Evolutionary conservation across 2,329 filamentous ascomycete genomes (phyloP), one percentile per base, ranked within the genome.

Genomic region (Fusarium cicatricum): DNA sequence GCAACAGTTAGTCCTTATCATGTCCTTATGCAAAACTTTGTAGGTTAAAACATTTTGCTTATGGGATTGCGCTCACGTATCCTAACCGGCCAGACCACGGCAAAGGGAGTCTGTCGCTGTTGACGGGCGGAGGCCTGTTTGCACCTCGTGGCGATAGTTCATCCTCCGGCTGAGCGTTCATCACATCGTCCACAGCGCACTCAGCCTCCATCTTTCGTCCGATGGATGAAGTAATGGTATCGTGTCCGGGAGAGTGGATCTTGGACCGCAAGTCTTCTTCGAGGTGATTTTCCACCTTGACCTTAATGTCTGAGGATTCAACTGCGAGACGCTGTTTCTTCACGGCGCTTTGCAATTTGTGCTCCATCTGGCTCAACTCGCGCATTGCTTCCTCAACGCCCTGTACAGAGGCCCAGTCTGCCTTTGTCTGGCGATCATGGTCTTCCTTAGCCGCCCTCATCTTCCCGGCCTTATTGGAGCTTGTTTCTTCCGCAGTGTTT

Each of bases 21-120:
- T 5, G 32, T 32, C 34, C 8, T 14, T 19, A 17, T 14, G 17
- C 33, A 37, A n/a, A 19, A 11, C n/a, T 12, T 15, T 39, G 26
- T 52, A 69, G 62, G 55, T 28, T 33, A 15, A 3, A 58, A 38
- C 14, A 51, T 45, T 51, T 33, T 23, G 29, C 29, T 11, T 36
- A 49, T 43, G 48, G 26, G 33, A 55, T 47, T 15, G 46, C 48
- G 55, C 88, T 78, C 74, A 94, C 92, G 82, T 96, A 97, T 53
- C 93, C 93, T 58, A 97, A 72, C 23, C 93, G 84, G 1, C 94
- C 94, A 75, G 89, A 92, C 93, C 93, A 97, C 0, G 93, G 94
- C 17, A 97, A 74, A 19, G 94, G 94, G 16, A 97, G 80, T 68
- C 88, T 91, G 61, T 85, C 85, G 70, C 92, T 97, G 69, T 97